Evolutionary conservation across 345 rosid species (phyloP).

Genomic region (Eucalyptus marginata): DNA sequence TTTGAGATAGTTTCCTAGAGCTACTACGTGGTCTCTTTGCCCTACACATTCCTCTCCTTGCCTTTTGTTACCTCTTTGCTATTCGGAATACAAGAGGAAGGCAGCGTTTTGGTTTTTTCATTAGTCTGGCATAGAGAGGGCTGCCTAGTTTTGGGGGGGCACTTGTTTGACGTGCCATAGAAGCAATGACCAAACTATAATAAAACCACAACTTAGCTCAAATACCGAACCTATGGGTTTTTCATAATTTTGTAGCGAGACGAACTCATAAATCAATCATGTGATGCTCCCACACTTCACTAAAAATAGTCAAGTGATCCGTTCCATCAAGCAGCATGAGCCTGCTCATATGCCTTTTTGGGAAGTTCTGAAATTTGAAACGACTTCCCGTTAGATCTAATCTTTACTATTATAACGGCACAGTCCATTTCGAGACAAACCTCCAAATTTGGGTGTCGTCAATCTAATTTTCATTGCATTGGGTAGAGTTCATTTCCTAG

Average conservation of each 20-base stretch:
- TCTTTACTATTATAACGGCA: background rate
- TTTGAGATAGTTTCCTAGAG: background rate
- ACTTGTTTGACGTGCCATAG: background rate
- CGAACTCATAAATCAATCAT: background rate
- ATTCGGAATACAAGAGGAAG: background rate
- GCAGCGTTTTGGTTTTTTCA: background rate
- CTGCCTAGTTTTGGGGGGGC: background rate
- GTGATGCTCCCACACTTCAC: background rate
- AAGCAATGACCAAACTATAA: background rate
- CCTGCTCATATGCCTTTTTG: background rate
- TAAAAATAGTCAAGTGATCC: background rate
- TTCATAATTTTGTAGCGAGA: background rate
- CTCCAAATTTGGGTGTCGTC: background rate
- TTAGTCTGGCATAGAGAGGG: background rate
- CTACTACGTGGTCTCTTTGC: background rate
- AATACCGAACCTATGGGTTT: background rate
- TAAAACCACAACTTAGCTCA: background rate
- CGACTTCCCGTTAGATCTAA: background rate
- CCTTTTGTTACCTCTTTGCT: background rate
- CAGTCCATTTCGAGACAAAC: background rate
- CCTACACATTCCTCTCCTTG: background rate
- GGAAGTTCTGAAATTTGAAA: background rate
- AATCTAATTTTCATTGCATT: background rate
- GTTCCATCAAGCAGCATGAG: background rate
- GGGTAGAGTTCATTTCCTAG: background rate